Conservation (phyloP, 2,329 filamentous ascomycete genomes). For the Sclerotiophoma versabilis region DNA sequence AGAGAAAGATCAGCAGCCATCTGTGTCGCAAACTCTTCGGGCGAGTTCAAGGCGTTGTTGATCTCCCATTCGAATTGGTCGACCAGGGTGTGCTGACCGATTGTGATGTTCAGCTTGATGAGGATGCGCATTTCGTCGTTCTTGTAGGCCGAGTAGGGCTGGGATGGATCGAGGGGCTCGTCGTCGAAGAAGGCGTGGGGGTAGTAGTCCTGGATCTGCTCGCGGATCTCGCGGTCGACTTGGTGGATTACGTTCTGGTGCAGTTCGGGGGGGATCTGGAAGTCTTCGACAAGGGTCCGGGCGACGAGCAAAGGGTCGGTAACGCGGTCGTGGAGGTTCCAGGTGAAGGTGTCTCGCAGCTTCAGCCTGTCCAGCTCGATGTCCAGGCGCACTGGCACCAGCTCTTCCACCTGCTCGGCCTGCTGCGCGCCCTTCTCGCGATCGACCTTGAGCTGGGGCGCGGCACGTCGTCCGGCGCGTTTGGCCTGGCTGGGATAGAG, state of each 20-base stretch:
- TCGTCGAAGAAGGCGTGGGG: slow-evolving; percentile 91
- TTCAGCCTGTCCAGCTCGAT: slow-evolving; percentile 96
- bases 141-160: slow-evolving; percentile 93
- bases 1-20: slow-evolving; percentile 92
- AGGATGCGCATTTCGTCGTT: slow-evolving; percentile 98
- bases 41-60: slow-evolving; percentile 91
- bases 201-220: slow-evolving; percentile 92
- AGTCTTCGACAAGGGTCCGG: slow-evolving; percentile 87
- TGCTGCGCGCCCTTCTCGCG: slow-evolving; percentile 84
- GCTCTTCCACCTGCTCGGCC: slow-evolving; percentile 87
- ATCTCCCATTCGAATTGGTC: slow-evolving; percentile 99
- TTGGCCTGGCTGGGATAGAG: slow-evolving; percentile 81
- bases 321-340: slow-evolving; percentile 93
- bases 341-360: slow-evolving; percentile 95
- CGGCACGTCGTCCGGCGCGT: slow-evolving; percentile 77
- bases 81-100: slow-evolving; percentile 89
- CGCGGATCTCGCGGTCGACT: slow-evolving; percentile 77
- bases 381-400: slow-evolving; percentile 89
- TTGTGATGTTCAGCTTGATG: slow-evolving; percentile 96
- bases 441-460: slow-evolving; percentile 75
- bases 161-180: slow-evolving; percentile 84
- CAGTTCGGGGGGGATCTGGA: slow-evolving; percentile 74
- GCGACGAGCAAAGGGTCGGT: slow-evolving; percentile 83
- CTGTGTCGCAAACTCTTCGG: slow-evolving; percentile 88
- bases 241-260: slow-evolving; percentile 66